Evolutionary conservation across 1,139 yeast species (phyloP), one percentile per base, ranked within the genome.

Genomic region (Saccharomyces hybrid): DNA sequence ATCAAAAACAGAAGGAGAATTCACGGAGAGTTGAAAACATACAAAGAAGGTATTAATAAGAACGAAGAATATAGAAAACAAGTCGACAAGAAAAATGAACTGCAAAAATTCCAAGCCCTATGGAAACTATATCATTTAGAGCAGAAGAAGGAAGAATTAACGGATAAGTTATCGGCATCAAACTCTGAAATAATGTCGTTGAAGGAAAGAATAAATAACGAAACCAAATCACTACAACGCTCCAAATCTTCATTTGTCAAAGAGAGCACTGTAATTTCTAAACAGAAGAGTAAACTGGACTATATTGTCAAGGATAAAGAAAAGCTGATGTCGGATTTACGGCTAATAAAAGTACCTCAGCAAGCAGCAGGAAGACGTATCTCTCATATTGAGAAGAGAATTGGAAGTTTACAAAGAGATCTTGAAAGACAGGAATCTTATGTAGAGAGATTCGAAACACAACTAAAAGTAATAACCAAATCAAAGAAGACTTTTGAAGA

Each of bases 1-100:
- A 83, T 87, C 61, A 81, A 89, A 47, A 80, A 85, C 61, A 86
- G 86, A 70, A 80, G 95, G 65, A 81, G 86, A 47, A 76, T 87
- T 52, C 84, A 81, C 63, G 81, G 86, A 29, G 97, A 91, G 66
- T 78, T 89, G 51, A 86, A 81, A 65, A 91, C 87, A 60, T 88
- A 88, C 64, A 83, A 82, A 61, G 91, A 83, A 57, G 96, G 90
- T 67, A 77, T 85, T 63, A 75, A 74, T 6, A 95, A 88, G 67
- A 88, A 87, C 52, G 86, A 84, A 57, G 74, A 77, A 54, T 90
- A 84, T 66, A 87, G 84, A 60, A 71, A 73, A 46, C 83, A 81
- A 62, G 67, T 83, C 11, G 72, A 71, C 3, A 82, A 81, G 59
- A 81, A 76, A 54, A 74, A 71, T 8, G 73, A 78, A 11, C 69